Conservation (phyloP, 352 stramenopile species). For the Phytophthora pistaciae region DNA sequence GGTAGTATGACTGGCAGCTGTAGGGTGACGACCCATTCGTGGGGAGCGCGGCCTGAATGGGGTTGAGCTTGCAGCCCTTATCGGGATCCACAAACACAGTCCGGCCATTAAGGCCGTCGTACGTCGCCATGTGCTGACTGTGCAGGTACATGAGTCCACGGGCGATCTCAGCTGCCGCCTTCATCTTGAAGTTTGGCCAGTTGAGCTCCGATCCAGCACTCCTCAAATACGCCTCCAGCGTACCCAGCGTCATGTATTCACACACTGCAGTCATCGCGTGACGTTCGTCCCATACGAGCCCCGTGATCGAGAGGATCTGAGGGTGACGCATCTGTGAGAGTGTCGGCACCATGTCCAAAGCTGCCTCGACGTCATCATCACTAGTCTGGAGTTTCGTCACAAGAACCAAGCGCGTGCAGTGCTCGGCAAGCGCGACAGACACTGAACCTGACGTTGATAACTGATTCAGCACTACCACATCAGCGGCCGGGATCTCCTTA, state of each 20-base stretch:
- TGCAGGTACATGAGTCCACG: conserved; percentile 83
- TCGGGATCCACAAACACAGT: conserved; percentile 77
- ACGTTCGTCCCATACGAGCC: conserved; percentile 69
- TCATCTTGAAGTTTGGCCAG: conserved; percentile 85
- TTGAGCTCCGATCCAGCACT: conserved; percentile 48
- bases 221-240: conserved; percentile 66
- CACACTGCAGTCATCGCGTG: conserved; percentile 72
- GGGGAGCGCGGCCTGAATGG: conserved; percentile 69
- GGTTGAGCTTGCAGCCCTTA: conserved; percentile 86
- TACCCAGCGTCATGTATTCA: conserved; percentile 78
- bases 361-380: conserved; percentile 66
- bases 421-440: conserved; percentile 53
- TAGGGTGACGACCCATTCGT: conserved; percentile 44
- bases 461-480: conserved; percentile 50
- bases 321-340: conserved; percentile 78
- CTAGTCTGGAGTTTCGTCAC: conserved; percentile 63
- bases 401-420: conserved; percentile 60
- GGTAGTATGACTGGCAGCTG: conserved; percentile 39
- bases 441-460: conserved; percentile 60
- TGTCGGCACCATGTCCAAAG: conserved; percentile 60
- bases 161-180: conserved; percentile 70
- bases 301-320: conserved; percentile 66
- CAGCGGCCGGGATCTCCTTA: conserved; percentile 53
- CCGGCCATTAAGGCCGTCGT: conserved; percentile 72
- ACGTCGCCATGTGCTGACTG: conserved; percentile 73